Conservation (phyloP, 1,284 basidiomycete genomes). For the Austroboletus olivaceoglutinosus region DNA sequence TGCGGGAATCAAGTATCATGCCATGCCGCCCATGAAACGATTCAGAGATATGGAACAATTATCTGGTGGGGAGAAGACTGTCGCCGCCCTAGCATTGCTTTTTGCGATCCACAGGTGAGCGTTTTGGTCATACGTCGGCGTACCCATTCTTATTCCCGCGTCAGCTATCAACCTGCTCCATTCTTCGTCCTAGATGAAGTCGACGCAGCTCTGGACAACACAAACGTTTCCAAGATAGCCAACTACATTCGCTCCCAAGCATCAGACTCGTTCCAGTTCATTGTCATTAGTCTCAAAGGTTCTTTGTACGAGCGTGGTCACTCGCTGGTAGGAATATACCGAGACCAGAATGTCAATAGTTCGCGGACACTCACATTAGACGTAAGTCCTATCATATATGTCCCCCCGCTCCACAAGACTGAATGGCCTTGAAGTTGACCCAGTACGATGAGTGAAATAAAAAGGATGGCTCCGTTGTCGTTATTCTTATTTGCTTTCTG, state of each 20-base stretch:
- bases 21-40: constrained; percentile 99
- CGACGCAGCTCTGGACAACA: constrained; percentile 95
- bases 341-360: constrained; percentile 92
- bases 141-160: neutral
- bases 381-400: constrained; percentile 49
- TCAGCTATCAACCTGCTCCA: constrained; percentile 93
- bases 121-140: neutral
- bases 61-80: constrained; percentile 98
- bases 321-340: constrained; percentile 90
- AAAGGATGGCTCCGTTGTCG: neutral
- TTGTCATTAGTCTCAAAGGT: constrained; percentile 95
- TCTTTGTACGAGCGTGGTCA: constrained; percentile 89
- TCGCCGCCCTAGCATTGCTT: constrained; percentile 91
- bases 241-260: constrained; percentile 85
- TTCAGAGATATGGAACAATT: constrained; percentile 99
- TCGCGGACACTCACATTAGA: constrained; percentile 88
- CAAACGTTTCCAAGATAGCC: constrained; percentile 91
- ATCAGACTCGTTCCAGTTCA: constrained; percentile 85
- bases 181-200: constrained; percentile 99
- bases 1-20: constrained; percentile 96
- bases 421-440: constrained; percentile 31
- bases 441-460: constrained; percentile 39
- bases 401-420: constrained; percentile 5
- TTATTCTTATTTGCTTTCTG: constrained; percentile 29
- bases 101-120: constrained; percentile 92